phyloP scores from a whole-genome alignment of 2,329 filamentous ascomycete genomes.

The Aspergillus neotritici region DNA sequence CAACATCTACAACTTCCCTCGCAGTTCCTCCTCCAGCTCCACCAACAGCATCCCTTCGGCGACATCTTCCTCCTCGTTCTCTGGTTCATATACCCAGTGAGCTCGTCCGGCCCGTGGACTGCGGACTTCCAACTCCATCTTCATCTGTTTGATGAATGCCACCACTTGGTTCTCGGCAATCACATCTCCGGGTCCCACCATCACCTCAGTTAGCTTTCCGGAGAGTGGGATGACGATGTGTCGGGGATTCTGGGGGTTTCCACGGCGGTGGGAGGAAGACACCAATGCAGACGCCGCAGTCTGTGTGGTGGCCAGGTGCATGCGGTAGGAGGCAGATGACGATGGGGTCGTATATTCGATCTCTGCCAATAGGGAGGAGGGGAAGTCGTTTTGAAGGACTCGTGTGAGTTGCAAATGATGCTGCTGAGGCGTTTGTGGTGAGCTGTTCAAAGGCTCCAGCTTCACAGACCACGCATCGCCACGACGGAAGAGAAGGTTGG shows the following conservation, averaged over 20 bases:
- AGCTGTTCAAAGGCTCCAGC: slow-evolving; percentile 33
- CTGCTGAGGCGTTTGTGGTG: slow-evolving; percentile 17
- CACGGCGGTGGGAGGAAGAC: slow-evolving; percentile 44
- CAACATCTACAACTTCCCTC: slow-evolving; percentile 25
- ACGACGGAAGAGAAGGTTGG: slow-evolving; percentile 50
- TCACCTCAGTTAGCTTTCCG: slow-evolving; percentile 55
- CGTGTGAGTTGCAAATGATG: slow-evolving; percentile 52
- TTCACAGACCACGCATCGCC: slow-evolving; percentile 55
- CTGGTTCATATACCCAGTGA: slow-evolving; percentile 48
- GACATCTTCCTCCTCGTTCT: slow-evolving; percentile 49
- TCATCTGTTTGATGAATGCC: slow-evolving; percentile 60
- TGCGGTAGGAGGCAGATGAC: slow-evolving; percentile 39
- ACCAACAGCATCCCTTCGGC: slow-evolving; percentile 51
- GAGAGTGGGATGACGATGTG: slow-evolving; percentile 55
- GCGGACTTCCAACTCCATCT: slow-evolving; percentile 63
- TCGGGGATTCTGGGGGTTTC: slow-evolving; percentile 44
- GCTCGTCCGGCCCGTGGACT: slow-evolving; percentile 45
- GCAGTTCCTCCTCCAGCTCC: slow-evolving; percentile 39
- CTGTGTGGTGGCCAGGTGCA: slow-evolving; percentile 43
- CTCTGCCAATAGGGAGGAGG: slow-evolving; percentile 49
- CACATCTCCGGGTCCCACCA: slow-evolving; percentile 49
- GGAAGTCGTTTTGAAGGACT: slow-evolving; percentile 57
- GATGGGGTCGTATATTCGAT: slow-evolving; percentile 44
- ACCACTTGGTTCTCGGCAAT: slow-evolving; percentile 50
- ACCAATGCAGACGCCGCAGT: slow-evolving; percentile 39